Evolutionary conservation across 371 early-diverging fungal genomes (phyloP).

Genomic region (Nematocida parisii): DNA sequence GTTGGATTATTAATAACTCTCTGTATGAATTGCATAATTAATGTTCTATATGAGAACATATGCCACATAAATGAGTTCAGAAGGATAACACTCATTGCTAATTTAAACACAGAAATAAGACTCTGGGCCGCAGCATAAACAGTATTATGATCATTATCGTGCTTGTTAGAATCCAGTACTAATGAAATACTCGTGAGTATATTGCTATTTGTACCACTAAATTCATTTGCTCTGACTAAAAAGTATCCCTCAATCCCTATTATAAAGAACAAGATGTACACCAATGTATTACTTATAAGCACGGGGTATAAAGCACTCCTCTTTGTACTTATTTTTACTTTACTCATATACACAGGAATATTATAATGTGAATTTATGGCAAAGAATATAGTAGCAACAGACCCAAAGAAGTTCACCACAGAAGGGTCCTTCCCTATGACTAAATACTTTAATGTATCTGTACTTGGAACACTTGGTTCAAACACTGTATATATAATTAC

Average conservation of each 20-base stretch:
- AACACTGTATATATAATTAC: background rate
- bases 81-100: constrained; percentile 12
- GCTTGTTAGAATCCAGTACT: background rate
- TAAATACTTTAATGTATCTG: background rate
- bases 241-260: constrained; percentile 10
- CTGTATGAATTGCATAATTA: background rate
- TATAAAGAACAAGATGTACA: background rate
- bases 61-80: constrained; percentile 21
- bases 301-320: background rate
- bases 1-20: background rate
- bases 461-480: background rate
- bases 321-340: background rate
- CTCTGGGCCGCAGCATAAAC: background rate
- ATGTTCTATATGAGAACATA: background rate
- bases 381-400: background rate
- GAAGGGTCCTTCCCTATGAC: background rate
- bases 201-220: background rate
- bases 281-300: background rate
- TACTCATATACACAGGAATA: constrained; percentile 3
- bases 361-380: constrained; percentile 3
- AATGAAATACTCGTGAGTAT: constrained; percentile 2
- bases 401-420: background rate
- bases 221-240: background rate
- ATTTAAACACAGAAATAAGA: constrained; percentile 12
- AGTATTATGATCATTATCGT: background rate